phyloP scores from a whole-genome alignment of 2,329 filamentous ascomycete genomes.

The Drechmeria coniospora region DNA sequence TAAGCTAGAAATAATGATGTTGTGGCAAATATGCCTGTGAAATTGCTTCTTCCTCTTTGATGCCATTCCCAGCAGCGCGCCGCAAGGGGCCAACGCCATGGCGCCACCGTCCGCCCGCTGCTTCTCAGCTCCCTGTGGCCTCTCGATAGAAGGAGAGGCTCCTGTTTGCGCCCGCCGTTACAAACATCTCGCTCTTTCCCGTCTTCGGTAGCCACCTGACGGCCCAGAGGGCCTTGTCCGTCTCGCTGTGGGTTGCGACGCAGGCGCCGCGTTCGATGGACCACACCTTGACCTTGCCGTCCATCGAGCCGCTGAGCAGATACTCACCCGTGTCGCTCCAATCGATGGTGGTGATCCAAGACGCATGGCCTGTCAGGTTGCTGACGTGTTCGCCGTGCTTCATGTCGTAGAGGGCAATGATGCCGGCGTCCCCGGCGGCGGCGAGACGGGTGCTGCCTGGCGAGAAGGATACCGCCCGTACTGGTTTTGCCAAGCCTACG shows the following conservation, averaged over 20 bases:
- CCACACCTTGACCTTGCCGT: slow-evolving; percentile 95
- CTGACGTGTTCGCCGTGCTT: slow-evolving; percentile 83
- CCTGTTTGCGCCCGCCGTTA: slow-evolving; percentile 59
- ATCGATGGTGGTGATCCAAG: slow-evolving; percentile 82
- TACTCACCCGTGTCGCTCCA: slow-evolving; percentile 93
- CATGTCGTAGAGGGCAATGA: slow-evolving; percentile 87
- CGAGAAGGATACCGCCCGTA: slow-evolving; percentile 76
- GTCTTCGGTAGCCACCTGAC: slow-evolving; percentile 72
- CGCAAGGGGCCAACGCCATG: no score
- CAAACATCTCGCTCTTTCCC: slow-evolving; percentile 55
- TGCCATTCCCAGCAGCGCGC: no score
- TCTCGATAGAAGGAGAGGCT: slow-evolving; percentile 74
- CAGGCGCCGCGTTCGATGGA: slow-evolving; percentile 69
- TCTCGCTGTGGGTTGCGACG: slow-evolving; percentile 87
- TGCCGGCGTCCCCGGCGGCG: slow-evolving; percentile 73
- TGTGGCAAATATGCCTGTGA: no score
- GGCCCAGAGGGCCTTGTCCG: slow-evolving; percentile 69
- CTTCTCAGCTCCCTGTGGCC: slow-evolving; percentile 48
- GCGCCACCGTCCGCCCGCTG: not conserved
- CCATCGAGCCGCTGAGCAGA: slow-evolving; percentile 72
- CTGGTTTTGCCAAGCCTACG: slow-evolving; percentile 67
- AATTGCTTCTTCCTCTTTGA: no score
- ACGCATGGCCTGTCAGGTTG: slow-evolving; percentile 61
- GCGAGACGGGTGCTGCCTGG: slow-evolving; percentile 73
- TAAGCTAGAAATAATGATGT: no score